Evolutionary conservation across 176 grass and related monocot genomes (phyloP).

Genomic region (barley (Hordeum vulgare)): DNA sequence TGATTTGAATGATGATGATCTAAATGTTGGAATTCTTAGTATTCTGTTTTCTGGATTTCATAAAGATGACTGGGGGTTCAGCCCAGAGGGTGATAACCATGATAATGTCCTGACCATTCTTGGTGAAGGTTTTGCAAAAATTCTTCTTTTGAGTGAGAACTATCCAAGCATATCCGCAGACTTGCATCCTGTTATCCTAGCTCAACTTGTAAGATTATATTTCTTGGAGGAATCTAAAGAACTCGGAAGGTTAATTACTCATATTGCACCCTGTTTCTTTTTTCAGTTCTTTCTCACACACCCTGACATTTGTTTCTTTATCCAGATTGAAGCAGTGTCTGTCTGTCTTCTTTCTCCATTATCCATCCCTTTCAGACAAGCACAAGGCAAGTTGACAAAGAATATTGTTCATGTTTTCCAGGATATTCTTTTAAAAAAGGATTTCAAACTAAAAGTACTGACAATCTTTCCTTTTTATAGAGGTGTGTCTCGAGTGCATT

Average conservation of each 20-base stretch:
- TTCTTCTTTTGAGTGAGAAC: conserved; percentile 73
- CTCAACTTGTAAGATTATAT: conserved; percentile 60
- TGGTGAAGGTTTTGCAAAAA: conserved; percentile 91
- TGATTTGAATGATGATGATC: conserved; percentile 55
- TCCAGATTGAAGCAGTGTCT: conserved; percentile 91
- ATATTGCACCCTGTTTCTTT: conserved; percentile 11
- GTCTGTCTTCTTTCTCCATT: conserved; percentile 88
- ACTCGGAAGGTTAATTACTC: conserved; percentile 61
- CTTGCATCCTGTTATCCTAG: conserved; percentile 63
- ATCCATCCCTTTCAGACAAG: conserved; percentile 58
- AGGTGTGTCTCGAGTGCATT: conserved; percentile 61
- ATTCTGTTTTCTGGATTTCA: conserved; percentile 70
- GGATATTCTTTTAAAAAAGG: background rate
- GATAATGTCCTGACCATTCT: conserved; percentile 67
- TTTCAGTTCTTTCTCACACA: background rate
- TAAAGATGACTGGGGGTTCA: conserved; percentile 51
- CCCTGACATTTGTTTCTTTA: background rate
- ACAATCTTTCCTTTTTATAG: conserved; percentile 29
- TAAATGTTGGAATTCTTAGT: conserved; percentile 60
- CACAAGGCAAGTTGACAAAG: conserved; percentile 68
- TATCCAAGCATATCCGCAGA: conserved; percentile 56
- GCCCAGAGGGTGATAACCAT: conserved; percentile 55
- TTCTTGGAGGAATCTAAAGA: conserved; percentile 70
- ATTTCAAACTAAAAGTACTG: conserved; percentile 10
- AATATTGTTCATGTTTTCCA: background rate